These are phyloP conservation scores for Obelidium mucronatum DNA, from an alignment of 192 early-diverging fungal species.

Conservation along the genomic window DNA sequence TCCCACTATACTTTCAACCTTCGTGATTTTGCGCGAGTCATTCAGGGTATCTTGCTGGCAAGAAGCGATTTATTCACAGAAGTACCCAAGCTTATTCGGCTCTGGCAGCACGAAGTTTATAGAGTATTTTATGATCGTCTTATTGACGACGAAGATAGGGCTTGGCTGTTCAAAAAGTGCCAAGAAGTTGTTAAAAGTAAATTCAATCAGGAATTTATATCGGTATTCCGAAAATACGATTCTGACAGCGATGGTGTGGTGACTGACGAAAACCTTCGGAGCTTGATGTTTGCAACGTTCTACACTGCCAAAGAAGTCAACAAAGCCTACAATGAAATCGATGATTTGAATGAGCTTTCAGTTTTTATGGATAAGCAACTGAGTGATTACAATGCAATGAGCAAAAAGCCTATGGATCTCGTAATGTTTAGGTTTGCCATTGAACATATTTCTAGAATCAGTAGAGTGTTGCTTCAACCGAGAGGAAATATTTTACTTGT, in stretches of 20 bases:
- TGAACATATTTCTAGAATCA: constrained; percentile 65
- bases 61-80: constrained; percentile 50
- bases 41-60: constrained; percentile 62
- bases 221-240: constrained; percentile 59
- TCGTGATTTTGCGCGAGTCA: constrained; percentile 64
- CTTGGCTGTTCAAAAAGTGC: constrained; percentile 57
- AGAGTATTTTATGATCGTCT: constrained; percentile 67
- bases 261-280: constrained; percentile 59
- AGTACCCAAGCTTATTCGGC: constrained; percentile 54
- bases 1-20: constrained; percentile 73
- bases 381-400: constrained; percentile 61
- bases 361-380: constrained; percentile 60
- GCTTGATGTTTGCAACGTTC: constrained; percentile 65
- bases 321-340: constrained; percentile 62
- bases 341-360: constrained; percentile 54
- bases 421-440: constrained; percentile 69
- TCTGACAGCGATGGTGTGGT: constrained; percentile 50
- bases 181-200: constrained; percentile 50
- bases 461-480: constrained; percentile 61
- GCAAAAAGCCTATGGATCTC: constrained; percentile 70
- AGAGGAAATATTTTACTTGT: constrained; percentile 66
- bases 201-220: constrained; percentile 57
- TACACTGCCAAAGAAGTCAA: constrained; percentile 56
- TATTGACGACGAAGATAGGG: constrained; percentile 62
- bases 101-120: constrained; percentile 69